Percentiles rank a stretch among this genome's conserved stretches.
Evolutionary conservation across 768 basidiomycete genomes (phyloP).

Genomic region (Mycena indigotica): DNA sequence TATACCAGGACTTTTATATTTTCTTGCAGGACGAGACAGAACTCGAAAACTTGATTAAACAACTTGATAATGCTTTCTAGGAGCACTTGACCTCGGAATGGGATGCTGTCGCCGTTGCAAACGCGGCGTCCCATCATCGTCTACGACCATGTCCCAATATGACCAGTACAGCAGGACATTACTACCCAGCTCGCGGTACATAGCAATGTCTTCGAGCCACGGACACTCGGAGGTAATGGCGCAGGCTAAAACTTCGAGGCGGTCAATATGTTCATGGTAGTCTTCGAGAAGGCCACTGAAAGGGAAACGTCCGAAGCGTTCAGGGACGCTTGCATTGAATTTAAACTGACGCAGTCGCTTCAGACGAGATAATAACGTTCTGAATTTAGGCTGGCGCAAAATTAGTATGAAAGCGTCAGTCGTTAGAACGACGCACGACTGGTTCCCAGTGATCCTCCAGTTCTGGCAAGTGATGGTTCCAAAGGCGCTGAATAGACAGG

Average conservation of each 20-base stretch:
- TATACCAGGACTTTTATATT: no score
- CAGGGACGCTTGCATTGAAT: neutral
- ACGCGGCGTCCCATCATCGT: neutral
- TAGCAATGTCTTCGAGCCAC: neutral
- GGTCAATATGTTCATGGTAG: neutral
- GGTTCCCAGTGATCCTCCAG: neutral
- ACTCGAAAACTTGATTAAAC: no score
- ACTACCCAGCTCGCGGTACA: neutral
- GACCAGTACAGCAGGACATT: neutral
- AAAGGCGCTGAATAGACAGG: neutral
- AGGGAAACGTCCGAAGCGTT: neutral
- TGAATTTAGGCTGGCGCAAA: neutral
- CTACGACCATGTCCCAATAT: neutral
- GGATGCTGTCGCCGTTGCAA: no score
- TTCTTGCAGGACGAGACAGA: no score
- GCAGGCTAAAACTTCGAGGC: neutral
- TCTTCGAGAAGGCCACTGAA: neutral
- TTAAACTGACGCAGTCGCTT: neutral
- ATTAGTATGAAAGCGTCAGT: neutral
- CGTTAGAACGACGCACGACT: neutral
- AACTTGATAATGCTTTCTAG: no score
- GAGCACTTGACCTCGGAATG: no score
- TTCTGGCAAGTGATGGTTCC: neutral
- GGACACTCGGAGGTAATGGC: neutral
- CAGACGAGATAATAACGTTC: neutral